Percentiles rank a stretch among this genome's conserved stretches.
Evolutionary conservation across 306 rosid species (phyloP).

Genomic region (Dalbergia oliveri): DNA sequence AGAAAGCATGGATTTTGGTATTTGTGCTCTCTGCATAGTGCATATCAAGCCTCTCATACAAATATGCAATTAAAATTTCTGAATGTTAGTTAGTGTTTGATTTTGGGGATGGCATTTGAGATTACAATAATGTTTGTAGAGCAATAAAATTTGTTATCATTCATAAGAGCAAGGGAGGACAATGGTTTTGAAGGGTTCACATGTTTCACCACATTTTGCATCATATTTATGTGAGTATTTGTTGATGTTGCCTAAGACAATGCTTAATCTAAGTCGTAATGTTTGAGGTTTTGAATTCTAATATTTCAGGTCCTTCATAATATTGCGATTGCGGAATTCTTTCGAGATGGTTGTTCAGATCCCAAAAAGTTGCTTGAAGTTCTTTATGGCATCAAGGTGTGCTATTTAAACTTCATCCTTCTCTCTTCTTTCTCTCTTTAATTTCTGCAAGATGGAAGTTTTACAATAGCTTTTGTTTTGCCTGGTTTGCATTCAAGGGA

Average conservation of each 20-base stretch:
- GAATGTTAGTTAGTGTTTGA: not conserved
- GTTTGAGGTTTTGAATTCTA: slow-evolving; percentile 34
- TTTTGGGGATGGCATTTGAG: slow-evolving; percentile 29
- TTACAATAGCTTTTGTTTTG: slow-evolving; percentile 22
- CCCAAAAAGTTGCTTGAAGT: slow-evolving; percentile 85
- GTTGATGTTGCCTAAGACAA: slow-evolving; percentile 11
- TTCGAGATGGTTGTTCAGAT: slow-evolving; percentile 86
- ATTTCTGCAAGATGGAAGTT: slow-evolving; percentile 13
- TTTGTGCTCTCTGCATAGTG: slow-evolving; percentile 11
- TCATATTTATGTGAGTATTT: slow-evolving; percentile 15
- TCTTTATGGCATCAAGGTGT: slow-evolving; percentile 83
- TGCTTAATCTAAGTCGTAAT: not conserved
- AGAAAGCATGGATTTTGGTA: slow-evolving; percentile 25
- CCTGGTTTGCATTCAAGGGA: slow-evolving; percentile 21
- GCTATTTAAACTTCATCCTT: slow-evolving; percentile 20
- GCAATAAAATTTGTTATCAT: slow-evolving; percentile 3
- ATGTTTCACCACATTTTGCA: not conserved
- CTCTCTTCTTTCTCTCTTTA: not conserved
- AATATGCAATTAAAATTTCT: not conserved
- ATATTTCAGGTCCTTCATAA: slow-evolving; percentile 86
- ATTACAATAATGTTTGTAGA: slow-evolving; percentile 18
- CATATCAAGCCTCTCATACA: slow-evolving; percentile 25
- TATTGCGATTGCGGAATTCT: slow-evolving; percentile 83
- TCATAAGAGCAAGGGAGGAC: slow-evolving; percentile 18
- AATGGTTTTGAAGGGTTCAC: slow-evolving; percentile 2